Evolutionary conservation across 305 asterid genomes (phyloP).

Genomic region (Stenogyne calaminthoides): DNA sequence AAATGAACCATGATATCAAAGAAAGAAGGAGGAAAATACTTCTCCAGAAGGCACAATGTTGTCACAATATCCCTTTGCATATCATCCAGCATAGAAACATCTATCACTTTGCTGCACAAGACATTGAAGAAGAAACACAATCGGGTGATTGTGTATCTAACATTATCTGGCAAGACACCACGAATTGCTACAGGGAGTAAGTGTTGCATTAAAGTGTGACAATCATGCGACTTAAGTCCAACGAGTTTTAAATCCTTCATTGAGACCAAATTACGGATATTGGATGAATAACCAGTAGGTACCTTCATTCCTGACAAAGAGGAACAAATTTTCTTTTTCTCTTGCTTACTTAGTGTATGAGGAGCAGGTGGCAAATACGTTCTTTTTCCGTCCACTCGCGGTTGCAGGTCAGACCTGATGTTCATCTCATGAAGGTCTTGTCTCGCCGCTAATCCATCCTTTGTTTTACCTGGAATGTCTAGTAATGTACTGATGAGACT

Average conservation of each 20-base stretch:
- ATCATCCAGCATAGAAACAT: not conserved
- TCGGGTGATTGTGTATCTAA: not conserved
- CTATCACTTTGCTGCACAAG: not conserved
- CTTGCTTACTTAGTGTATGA: not conserved
- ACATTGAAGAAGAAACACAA: not conserved
- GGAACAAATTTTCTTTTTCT: not conserved
- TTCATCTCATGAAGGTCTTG: not conserved
- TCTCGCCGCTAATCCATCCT: not conserved
- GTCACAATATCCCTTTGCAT: not conserved
- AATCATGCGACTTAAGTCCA: not conserved
- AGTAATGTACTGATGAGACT: not conserved
- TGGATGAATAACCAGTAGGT: not conserved
- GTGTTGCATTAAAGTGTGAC: not conserved
- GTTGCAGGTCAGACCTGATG: not conserved
- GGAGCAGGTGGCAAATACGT: not conserved
- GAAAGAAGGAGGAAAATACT: not conserved
- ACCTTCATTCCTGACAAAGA: not conserved
- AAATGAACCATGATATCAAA: not conserved
- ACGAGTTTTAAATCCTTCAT: not conserved
- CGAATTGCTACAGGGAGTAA: not conserved
- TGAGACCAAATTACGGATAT: not conserved
- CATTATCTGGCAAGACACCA: not conserved
- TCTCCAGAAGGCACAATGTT: not conserved
- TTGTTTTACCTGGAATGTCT: not conserved
- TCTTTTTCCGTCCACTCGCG: not conserved